A percentile compares a stretch with the other conserved stretches of the same genome.
phyloP scores from a whole-genome alignment of 1,139 yeast genomes.

The Taphrina deformans region DNA sequence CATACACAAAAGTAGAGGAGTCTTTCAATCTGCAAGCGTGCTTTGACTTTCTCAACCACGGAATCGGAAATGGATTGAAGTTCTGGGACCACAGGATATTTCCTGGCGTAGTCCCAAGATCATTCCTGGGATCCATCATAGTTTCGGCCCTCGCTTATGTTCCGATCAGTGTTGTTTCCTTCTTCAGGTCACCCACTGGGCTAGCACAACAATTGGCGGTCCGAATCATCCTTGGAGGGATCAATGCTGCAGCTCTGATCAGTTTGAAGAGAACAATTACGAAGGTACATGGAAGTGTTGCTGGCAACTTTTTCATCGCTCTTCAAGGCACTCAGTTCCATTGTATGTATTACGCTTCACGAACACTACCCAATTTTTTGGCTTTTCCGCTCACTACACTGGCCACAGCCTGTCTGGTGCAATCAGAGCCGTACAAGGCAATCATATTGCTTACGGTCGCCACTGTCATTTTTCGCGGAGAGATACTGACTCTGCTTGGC shows the following conservation, averaged over 20 bases:
- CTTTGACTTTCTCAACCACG: constrained; percentile 73
- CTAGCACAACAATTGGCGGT: constrained; percentile 43
- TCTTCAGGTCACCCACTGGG: not conserved
- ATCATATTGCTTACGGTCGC: constrained; percentile 61
- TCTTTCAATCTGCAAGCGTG: constrained; percentile 89
- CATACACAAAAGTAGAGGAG: constrained; percentile 91
- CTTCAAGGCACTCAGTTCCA: constrained; percentile 74
- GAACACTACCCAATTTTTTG: constrained; percentile 83
- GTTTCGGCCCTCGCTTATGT: constrained; percentile 48
- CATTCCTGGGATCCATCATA: constrained; percentile 73
- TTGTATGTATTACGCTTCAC: constrained; percentile 67
- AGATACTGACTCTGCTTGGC: constrained; percentile 63
- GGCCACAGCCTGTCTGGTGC: constrained; percentile 33
- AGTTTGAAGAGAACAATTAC: constrained; percentile 41
- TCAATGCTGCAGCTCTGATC: constrained; percentile 44
- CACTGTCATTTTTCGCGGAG: constrained; percentile 71
- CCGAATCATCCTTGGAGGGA: constrained; percentile 45
- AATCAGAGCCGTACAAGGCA: constrained; percentile 46
- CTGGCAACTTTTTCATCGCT: constrained; percentile 57
- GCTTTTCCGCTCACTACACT: constrained; percentile 64
- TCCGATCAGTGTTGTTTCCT: not conserved
- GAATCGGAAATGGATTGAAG: constrained; percentile 46
- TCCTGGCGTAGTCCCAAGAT: constrained; percentile 88
- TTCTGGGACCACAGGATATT: constrained; percentile 72
- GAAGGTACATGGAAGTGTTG: constrained; percentile 35